Evolutionary conservation across 2,329 filamentous ascomycete species (phyloP).

Genomic region (Knoxdaviesia proteae): DNA sequence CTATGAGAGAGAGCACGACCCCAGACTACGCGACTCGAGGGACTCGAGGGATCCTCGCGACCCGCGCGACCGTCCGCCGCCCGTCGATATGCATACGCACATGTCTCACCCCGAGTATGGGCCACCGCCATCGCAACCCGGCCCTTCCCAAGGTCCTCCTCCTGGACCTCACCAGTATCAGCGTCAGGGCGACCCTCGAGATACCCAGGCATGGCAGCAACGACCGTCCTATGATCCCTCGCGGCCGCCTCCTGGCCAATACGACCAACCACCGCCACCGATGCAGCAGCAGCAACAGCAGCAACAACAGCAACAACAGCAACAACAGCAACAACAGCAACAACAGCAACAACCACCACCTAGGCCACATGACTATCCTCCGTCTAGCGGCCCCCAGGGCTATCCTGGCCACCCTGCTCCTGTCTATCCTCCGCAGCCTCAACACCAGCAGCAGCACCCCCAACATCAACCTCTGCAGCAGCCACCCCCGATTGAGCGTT

Average conservation of each 20-base stretch:
- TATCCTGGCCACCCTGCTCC: constrained; percentile 16
- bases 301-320: constrained; percentile 18
- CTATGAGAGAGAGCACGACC: constrained; percentile 23
- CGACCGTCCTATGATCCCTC: constrained; percentile 20
- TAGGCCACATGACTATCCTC: constrained; percentile 9
- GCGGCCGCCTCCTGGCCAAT: constrained; percentile 12
- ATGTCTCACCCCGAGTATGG: constrained; percentile 1
- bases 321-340: constrained; percentile 14
- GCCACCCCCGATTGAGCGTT: constrained; percentile 7
- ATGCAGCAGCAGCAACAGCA: constrained; percentile 14
- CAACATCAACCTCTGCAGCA: constrained; percentile 8
- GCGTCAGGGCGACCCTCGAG: not conserved
- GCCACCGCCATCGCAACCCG: constrained; percentile 2
- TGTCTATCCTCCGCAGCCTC: constrained; percentile 13
- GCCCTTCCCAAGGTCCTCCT: constrained; percentile 2
- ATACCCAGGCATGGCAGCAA: constrained; percentile 12
- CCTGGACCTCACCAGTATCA: constrained; percentile 3
- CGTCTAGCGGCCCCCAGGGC: constrained; percentile 14
- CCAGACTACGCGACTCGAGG: constrained; percentile 6
- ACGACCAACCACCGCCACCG: constrained; percentile 18
- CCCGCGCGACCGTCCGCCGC: constrained; percentile 5
- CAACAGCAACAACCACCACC: constrained; percentile 1
- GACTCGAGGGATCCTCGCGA: constrained; percentile 14
- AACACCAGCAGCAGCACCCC: constrained; percentile 15
- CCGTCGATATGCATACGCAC: constrained; percentile 2